Conservation (phyloP, 2,329 filamentous ascomycete species). For the Colletotrichum eleusines region DNA sequence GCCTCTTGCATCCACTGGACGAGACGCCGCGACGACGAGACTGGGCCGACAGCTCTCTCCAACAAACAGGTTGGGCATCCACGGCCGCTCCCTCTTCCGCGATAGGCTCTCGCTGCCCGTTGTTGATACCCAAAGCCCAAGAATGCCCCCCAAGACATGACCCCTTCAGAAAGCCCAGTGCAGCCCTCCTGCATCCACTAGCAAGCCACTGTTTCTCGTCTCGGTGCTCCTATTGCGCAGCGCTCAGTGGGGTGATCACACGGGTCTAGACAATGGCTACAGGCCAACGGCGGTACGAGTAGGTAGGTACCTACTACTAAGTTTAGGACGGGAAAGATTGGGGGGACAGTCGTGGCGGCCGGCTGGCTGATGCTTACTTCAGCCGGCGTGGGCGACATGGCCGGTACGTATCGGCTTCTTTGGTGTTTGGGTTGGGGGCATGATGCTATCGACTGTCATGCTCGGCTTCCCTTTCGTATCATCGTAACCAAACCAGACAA, state of each 20-base stretch:
- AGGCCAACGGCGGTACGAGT: constrained; percentile 12
- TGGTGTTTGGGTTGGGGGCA: not conserved
- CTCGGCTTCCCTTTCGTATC: constrained; percentile 2
- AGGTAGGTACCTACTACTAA: no score
- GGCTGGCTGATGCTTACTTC: constrained; percentile 4
- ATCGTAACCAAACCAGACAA: constrained; percentile 23
- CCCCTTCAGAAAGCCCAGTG: constrained; percentile 9
- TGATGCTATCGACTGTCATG: constrained; percentile 23
- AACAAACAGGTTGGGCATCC: constrained; percentile 43
- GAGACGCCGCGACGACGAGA: constrained; percentile 21
- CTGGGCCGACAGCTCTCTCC: constrained; percentile 21
- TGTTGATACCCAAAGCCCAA: constrained; percentile 37
- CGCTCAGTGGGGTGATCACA: constrained; percentile 32
- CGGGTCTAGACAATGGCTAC: constrained; percentile 12
- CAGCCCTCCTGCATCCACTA: constrained; percentile 32
- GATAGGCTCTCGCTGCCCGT: constrained; percentile 24
- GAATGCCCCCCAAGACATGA: constrained; percentile 19
- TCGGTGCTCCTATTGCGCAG: constrained; percentile 35
- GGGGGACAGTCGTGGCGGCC: not conserved
- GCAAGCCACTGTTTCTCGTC: constrained; percentile 41
- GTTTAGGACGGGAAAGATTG: not conserved
- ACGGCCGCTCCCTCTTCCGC: constrained; percentile 37
- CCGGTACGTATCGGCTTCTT: constrained; percentile 2
- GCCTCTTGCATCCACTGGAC: constrained; percentile 32
- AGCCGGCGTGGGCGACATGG: not conserved